Base-by-base conservation (phyloP, 2,329 filamentous ascomycete species). In the Fusarium sp. region DNA sequence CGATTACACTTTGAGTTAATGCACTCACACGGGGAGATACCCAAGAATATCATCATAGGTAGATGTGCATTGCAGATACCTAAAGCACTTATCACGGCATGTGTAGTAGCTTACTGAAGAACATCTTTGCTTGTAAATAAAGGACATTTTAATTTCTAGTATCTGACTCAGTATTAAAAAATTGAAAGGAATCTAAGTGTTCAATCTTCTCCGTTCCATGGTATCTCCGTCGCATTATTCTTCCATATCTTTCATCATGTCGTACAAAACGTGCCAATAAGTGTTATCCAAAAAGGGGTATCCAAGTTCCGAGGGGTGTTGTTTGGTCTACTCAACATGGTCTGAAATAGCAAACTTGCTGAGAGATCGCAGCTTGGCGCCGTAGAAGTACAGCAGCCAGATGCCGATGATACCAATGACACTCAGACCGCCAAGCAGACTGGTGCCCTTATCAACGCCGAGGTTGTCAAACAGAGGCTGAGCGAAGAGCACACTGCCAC, bases 401-500 rank as follows among this genome's bases (percentile, higher is more conserved):
- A 91, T 86, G 15, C 87, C 87, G n/a, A 84, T 65, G 63, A 88
- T 84, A 26, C 84, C 84, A 50, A 86, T 82, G 17, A 83, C 79
- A 56, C 82, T 84, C 48, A 87, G 71, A 2, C 85, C 86, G 5
- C 82, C 89, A 7, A 91, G 80, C 33, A 91, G 70, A 62, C 82
- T 86, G 1, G 84, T 82, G 4, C 88, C 89, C 44, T 78, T 80
- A 7, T 82, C 87, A 28, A 91, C 84, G 15, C 88, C 88, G 7
- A 91, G 71, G 68, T 88, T 87, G 17, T 78, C 75, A 57, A 85
- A 91, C 54, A 91, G 80, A 7, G 89, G 88, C 46, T 84, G 81
- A 0, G 85, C 83, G 69, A 90, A 90, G 20, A 90, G 77, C 45
- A 91, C 83, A 26, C 84, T 85, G 0, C 83, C 87, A 51, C 85